phyloP scores from a whole-genome alignment of 805 yeast species.

The Ogataea sp. region DNA sequence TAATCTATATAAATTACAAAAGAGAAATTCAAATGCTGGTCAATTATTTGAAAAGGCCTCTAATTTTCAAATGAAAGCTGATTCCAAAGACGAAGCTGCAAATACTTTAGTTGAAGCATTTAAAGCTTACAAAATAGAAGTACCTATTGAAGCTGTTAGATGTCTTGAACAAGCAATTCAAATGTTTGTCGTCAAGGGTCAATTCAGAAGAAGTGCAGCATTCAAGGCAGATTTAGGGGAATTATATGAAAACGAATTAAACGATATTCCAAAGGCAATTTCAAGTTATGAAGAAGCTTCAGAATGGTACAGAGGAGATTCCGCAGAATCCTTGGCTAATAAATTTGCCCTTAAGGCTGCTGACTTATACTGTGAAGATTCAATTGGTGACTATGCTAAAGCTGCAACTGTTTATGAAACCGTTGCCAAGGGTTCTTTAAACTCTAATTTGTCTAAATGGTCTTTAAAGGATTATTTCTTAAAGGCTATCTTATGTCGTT shows the following conservation, averaged over 20 bases:
- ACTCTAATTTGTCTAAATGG: conserved; percentile 79
- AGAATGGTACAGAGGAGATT: conserved; percentile 91
- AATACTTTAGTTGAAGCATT: conserved; percentile 85
- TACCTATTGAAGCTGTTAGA: conserved; percentile 70
- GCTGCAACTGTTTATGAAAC: conserved; percentile 75
- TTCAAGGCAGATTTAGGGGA: conserved; percentile 88
- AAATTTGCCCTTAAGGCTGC: conserved; percentile 88
- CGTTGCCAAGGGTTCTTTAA: conserved; percentile 68
- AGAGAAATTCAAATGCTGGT: conserved; percentile 72
- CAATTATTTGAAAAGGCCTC: conserved; percentile 82
- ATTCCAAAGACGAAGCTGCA: conserved; percentile 84
- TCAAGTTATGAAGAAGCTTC: conserved; percentile 86
- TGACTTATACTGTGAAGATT: conserved; percentile 66
- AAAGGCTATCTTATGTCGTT: conserved; percentile 72
- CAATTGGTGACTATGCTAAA: conserved; percentile 54
- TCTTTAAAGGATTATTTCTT: conserved; percentile 85
- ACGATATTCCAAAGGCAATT: conserved; percentile 62
- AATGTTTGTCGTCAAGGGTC: conserved; percentile 83
- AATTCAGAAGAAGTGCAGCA: conserved; percentile 93
- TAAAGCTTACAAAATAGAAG: conserved; percentile 70
- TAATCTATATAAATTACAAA: conserved; percentile 72
- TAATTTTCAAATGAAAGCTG: conserved; percentile 63
- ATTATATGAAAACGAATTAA: conserved; percentile 68
- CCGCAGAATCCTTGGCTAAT: conserved; percentile 83
- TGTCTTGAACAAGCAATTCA: conserved; percentile 71